These are phyloP conservation scores for Spathaspora hagerdaliae DNA, from an alignment of 805 yeast species.

Conservation along the genomic window DNA sequence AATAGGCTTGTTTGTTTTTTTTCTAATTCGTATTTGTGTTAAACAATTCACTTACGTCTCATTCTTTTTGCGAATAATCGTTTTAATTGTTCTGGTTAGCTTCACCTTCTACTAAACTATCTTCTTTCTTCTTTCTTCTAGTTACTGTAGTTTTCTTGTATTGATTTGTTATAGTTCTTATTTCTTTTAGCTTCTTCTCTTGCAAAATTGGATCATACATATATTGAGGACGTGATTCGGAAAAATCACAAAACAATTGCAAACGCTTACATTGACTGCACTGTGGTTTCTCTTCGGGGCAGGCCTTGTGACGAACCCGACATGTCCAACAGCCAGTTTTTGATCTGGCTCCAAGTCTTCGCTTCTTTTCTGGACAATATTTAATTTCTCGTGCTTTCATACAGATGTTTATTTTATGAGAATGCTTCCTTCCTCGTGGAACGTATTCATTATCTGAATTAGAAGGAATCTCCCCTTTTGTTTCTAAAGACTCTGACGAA, in stretches of 20 bases:
- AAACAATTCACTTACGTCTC: no score
- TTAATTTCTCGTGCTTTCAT: neutral
- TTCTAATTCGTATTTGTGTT: no score
- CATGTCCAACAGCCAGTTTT: slow-evolving; percentile 79
- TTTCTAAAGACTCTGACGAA: neutral
- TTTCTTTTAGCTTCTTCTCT: slow-evolving; percentile 45
- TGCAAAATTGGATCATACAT: slow-evolving; percentile 43
- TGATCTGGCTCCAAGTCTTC: slow-evolving; percentile 32
- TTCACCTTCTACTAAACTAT: neutral
- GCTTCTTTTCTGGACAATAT: slow-evolving; percentile 11
- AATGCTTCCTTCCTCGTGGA: slow-evolving; percentile 5
- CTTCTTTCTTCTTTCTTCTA: slow-evolving; percentile 5
- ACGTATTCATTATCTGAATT: neutral
- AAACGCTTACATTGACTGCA: slow-evolving; percentile 58
- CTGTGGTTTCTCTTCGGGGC: slow-evolving; percentile 60
- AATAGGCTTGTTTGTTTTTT: no score
- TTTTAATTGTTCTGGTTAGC: neutral
- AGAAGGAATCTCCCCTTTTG: neutral
- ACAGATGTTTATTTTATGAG: neutral
- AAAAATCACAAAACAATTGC: slow-evolving; percentile 56
- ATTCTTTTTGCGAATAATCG: no score
- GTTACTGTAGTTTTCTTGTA: slow-evolving; percentile 13
- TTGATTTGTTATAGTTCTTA: slow-evolving; percentile 40
- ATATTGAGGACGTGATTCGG: slow-evolving; percentile 47
- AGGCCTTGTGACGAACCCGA: slow-evolving; percentile 65